Evolutionary conservation across 805 yeast species (phyloP), one percentile per base, ranked within the genome.

Genomic region (Hemisphaericaspora nanyangensis): DNA sequence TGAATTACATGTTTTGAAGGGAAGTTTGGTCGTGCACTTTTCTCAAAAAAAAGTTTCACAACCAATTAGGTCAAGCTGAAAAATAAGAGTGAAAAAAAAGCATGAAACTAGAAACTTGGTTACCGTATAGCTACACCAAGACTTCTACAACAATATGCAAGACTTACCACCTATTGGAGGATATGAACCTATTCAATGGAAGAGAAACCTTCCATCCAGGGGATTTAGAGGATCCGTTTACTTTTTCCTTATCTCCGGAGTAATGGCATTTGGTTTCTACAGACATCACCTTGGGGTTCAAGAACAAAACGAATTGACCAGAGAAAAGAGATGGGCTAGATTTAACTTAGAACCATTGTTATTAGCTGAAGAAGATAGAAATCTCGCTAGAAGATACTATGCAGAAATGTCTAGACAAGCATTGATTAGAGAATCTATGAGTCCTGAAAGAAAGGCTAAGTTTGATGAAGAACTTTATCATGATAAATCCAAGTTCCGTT

Each of bases 161-260:
- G 95, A 87, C 56, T 67, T 87, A 56, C 95, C 95, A 55, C 95
- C 95, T 42, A 70, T 77, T 52, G 87, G 85, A 41, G 95, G 95
- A 45, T 86, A 87, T 55, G 89, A 83, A 47, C 83, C 85, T 31
- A 77, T 87, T 44, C 95, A 86, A 67, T 87, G 95, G 95, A 83
- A 82, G 66, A 77, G 95, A 59, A 82, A 86, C 61, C 65, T 87
- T 35, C 95, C 95, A 17, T 68, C 91, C 2, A 72, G 95, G 50
- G 95, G 95, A 2, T 86, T 86, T 67, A 70, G 91, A 42, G 93
- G 95, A 12, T 66, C 78, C 31, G 70, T 85, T 31, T 86, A 82
- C 68, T 72, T 86, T 44, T 77, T 77, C 56, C 77, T 82, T 27
- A 59, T 85, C 43, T 68, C 78, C 29, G 85, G 78, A 7, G 54